These are phyloP conservation scores for Sicyos baderoa DNA, from an alignment of 306 rosid species.

Conservation along the genomic window DNA sequence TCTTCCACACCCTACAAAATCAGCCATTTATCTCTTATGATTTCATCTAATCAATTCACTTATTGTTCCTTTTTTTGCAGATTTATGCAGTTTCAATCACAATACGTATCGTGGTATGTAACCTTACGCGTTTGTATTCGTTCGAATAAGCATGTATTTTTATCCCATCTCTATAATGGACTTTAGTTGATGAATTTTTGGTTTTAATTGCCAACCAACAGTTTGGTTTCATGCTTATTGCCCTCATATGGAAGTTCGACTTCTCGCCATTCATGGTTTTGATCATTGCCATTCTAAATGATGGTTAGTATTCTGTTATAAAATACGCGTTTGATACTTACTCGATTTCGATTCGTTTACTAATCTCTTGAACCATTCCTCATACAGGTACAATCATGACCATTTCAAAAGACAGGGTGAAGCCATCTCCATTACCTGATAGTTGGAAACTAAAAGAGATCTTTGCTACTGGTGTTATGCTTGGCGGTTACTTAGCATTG, in stretches of 20 bases:
- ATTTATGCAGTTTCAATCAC: slow-evolving; percentile 98
- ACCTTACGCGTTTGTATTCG: not conserved
- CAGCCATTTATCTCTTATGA: not conserved
- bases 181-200: slow-evolving; percentile 17
- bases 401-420: slow-evolving; percentile 90
- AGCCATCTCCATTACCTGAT: slow-evolving; percentile 95
- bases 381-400: slow-evolving; percentile 92
- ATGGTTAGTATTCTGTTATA: slow-evolving; percentile 39
- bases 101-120: slow-evolving; percentile 91
- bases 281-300: slow-evolving; percentile 92
- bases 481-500: slow-evolving; percentile 89
- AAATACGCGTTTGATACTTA: not conserved
- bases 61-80: slow-evolving; percentile 31
- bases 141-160: not conserved
- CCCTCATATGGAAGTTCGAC: slow-evolving; percentile 90
- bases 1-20: slow-evolving; percentile 16
- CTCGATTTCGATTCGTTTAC: not conserved
- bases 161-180: not conserved
- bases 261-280: slow-evolving; percentile 99
- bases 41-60: not conserved
- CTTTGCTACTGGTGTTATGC: slow-evolving; percentile 83
- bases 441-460: slow-evolving; percentile 95
- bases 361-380: not conserved
- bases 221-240: slow-evolving; percentile 95
- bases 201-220: slow-evolving; percentile 30